Base-by-base conservation (phyloP, 371 early-diverging fungal species). In the Phascolomyces articulosus region DNA sequence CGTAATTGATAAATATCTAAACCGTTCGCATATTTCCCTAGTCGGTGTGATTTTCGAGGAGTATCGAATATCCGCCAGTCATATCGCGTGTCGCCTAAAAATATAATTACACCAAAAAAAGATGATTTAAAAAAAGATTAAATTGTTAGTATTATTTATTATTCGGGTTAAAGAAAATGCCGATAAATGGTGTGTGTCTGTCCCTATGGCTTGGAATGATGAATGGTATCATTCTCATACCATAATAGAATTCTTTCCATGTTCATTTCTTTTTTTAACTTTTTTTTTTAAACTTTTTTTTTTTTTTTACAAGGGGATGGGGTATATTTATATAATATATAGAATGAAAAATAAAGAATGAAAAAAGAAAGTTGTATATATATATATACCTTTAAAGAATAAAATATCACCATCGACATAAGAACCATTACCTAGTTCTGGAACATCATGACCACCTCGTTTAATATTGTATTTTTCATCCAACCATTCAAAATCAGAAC, bases 31-130 rank as follows among this genome's bases (percentile, higher is more conserved):
- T 82, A 88, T 58, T 68, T 72, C 38, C 81, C 77, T 26, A 82
- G 59, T 20, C 77, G 80, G 2, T 66, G 70, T 15, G 60, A 21
- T 48, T 77, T 78, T 6, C 77, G 60, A 29, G 84, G 78, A 23
- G 68, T 66, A 57, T 82, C 83, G 40, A 74, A 79, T 16, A 82
- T 78, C 4, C 83, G 68, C 78, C 79, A 82, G 63, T 82, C 78
- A 54, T 82, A 82, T 21, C 82, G 72, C 2, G 79, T 82, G 34
- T 73, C 68, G 44, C 72, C 73, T 65, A 49, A 29, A 57, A 44
- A 27, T 13, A 40, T 34, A 34, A 34, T 34, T 34, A 34, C 34
- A 34, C 34, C 34, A 53, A 44, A 44, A 51, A 54, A 31, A 26
- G 51, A 47, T 23, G n/a, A 23, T 24, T 24, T 24, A 20, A 24